Evolutionary conservation across 192 early-diverging fungal genomes (phyloP).

Genomic region (Coemansia sp.): DNA sequence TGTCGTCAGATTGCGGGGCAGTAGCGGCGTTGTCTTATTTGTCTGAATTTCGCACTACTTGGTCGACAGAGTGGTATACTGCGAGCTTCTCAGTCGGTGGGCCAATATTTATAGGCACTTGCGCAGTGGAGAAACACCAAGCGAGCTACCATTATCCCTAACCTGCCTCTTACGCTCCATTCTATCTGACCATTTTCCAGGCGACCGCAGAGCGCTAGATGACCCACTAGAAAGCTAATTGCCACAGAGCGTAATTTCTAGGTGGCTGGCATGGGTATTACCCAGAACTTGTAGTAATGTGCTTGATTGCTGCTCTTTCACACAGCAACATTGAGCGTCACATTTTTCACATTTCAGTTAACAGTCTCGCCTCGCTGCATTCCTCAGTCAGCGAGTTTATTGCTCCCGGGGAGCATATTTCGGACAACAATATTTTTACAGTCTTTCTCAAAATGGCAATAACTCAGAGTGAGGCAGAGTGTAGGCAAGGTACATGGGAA

Average conservation of each 20-base stretch:
- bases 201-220: background rate
- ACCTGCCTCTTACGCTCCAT: background rate
- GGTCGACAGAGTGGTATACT: constrained; percentile 8
- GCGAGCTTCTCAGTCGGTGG: constrained; percentile 17
- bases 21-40: constrained; percentile 20
- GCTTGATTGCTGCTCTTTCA: background rate
- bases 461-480: background rate
- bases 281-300: constrained; percentile 3
- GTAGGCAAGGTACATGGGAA: background rate
- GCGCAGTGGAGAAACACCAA: background rate
- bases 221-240: background rate
- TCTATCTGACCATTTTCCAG: background rate
- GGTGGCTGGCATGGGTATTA: constrained; percentile 5
- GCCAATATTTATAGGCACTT: background rate
- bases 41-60: constrained; percentile 11
- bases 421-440: background rate
- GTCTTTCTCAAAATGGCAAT: background rate
- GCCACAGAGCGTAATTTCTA: background rate
- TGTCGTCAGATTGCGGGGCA: constrained; percentile 7
- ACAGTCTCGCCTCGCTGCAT: background rate
- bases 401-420: background rate
- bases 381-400: background rate
- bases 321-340: background rate
- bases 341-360: constrained; percentile 6
- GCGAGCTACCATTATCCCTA: background rate